A percentile compares a stretch with the other conserved stretches of the same genome.
phyloP scores from a whole-genome alignment of 768 basidiomycete species.

The Hemileccinum rubropunctum region DNA sequence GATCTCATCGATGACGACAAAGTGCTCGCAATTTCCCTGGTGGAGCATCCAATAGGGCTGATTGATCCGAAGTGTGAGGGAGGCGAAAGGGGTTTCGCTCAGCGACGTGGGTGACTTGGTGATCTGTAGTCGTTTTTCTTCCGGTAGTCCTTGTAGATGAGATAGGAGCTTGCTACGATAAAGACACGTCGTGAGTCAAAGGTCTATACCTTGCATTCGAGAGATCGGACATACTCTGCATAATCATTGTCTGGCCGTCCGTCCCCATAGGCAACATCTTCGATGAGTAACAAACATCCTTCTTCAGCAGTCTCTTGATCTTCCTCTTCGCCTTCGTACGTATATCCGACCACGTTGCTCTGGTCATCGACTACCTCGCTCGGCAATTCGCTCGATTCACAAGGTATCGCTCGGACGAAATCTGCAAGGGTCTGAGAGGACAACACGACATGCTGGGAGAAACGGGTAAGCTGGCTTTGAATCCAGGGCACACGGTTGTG shows the following conservation, averaged over 20 bases:
- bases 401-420: conserved; percentile 57
- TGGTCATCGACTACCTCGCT: conserved; percentile 37
- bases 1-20: conserved; percentile 68
- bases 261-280: conserved; percentile 58
- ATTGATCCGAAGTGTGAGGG: conserved; percentile 60
- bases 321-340: conserved; percentile 13
- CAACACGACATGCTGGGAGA: conserved; percentile 65
- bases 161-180: conserved; percentile 45
- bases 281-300: conserved; percentile 59
- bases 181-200: background rate
- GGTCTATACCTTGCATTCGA: background rate
- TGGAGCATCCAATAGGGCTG: conserved; percentile 84
- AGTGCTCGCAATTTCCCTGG: conserved; percentile 80
- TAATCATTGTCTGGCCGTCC: conserved; percentile 50
- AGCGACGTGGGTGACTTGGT: conserved; percentile 43
- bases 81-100: conserved; percentile 47
- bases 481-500: conserved; percentile 62
- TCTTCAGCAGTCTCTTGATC: conserved; percentile 8
- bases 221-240: conserved; percentile 42
- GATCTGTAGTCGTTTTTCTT: conserved; percentile 31
- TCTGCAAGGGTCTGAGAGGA: conserved; percentile 75
- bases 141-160: conserved; percentile 33
- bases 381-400: conserved; percentile 54
- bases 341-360: conserved; percentile 34
- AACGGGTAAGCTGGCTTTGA: conserved; percentile 53